Evolutionary conservation across 768 basidiomycete genomes (phyloP), one percentile per base, ranked within the genome.

Genomic region (Mycena albidolilacea): DNA sequence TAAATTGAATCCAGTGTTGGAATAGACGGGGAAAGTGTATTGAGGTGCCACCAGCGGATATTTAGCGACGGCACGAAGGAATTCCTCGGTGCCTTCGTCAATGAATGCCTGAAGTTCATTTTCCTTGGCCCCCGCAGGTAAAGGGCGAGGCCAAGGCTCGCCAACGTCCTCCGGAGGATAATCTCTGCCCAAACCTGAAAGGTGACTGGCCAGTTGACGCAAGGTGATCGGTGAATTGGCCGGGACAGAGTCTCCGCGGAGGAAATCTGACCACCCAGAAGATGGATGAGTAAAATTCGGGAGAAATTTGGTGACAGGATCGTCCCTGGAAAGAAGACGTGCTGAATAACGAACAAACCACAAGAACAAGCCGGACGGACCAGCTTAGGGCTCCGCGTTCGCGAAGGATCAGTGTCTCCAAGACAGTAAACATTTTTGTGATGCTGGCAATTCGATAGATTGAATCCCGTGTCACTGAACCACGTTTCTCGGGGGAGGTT

Each of bases 1-100:
- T 61, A 96, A 84, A 78, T 93, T 91, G 68, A 95, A 93, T 0
- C 95, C 95, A 0, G 91, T 90, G 19, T 90, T 86, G 17, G 94
- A 95, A 80, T 97, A 97, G 14, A 96, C 85, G 3, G 91, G 88
- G 72, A 84, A 88, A 5, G 80, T 79, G 73, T 85, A 87, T 3
- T 87, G 89, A 1, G 84, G 78, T 21, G 84, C 81, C 21, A 85
- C 79, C 37, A 88, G 84, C 1, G 82, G 86, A 69, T 78, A 84
- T 14, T 80, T 72, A 0, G 82, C 78, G 6, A 89, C 77, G 0
- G 83, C 80, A 8, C 83, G 73, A 37, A 87, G 78, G 5, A 89
- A 66, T 5, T 77, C 57, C 38, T 82, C 76, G 52, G 78, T 75
- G 19, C 72, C 79, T 1, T 54, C 46, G 9, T 77, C 50, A 46